Conservation (phyloP, 2,329 filamentous ascomycete species). For the Fusarium tanahbumbuense region DNA sequence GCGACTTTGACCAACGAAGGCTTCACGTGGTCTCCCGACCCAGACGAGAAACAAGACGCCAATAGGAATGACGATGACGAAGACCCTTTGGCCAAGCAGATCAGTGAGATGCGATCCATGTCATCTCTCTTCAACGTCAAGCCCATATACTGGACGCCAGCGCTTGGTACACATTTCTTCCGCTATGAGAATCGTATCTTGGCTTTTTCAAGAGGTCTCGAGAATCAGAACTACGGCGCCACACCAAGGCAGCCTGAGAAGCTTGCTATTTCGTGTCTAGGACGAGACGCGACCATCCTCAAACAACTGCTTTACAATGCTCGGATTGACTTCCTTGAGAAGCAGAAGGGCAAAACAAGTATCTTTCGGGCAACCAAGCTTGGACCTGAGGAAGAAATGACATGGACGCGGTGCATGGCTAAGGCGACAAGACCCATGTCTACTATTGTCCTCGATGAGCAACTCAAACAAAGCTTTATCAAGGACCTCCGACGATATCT, state of each 20-base stretch:
- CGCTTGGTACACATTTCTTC: slow-evolving; percentile 32
- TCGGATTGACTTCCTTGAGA: slow-evolving; percentile 23
- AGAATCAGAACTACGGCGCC: background rate
- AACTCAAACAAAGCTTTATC: slow-evolving; percentile 27
- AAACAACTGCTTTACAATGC: slow-evolving; percentile 31
- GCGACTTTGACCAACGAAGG: background rate
- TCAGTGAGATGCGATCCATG: background rate
- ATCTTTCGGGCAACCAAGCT: slow-evolving; percentile 19
- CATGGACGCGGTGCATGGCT: slow-evolving; percentile 32
- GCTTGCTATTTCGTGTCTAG: slow-evolving; percentile 14
- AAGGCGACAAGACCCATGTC: slow-evolving; percentile 33
- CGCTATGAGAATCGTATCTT: slow-evolving; percentile 16
- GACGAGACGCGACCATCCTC: slow-evolving; percentile 19
- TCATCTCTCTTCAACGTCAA: background rate
- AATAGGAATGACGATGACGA: background rate
- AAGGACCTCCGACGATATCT: slow-evolving; percentile 34
- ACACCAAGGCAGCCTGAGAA: background rate
- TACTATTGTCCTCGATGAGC: slow-evolving; percentile 32
- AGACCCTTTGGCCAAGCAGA: background rate
- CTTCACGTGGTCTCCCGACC: background rate
- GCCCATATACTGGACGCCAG: slow-evolving; percentile 27
- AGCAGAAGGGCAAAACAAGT: slow-evolving; percentile 26
- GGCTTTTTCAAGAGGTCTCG: slow-evolving; percentile 16
- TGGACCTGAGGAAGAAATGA: background rate
- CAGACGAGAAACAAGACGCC: background rate